Conservation (phyloP, 257 asterid species). For the Rauvolfia tetraphylla region DNA sequence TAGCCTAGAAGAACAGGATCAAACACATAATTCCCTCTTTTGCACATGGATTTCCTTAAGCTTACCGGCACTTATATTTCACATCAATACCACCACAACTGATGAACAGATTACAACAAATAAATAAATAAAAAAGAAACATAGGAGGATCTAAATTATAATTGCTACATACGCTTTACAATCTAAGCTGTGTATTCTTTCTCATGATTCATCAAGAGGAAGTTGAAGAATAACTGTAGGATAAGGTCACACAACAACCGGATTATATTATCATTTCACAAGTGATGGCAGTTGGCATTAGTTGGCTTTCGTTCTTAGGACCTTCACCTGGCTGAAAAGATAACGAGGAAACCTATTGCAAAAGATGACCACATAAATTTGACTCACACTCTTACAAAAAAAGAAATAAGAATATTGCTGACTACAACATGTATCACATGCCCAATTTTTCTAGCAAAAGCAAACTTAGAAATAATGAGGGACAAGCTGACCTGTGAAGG, state of each 20-base stretch:
- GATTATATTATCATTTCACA: neutral
- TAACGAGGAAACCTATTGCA: neutral
- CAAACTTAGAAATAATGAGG: neutral
- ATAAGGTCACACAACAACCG: neutral
- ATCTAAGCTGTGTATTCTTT: neutral
- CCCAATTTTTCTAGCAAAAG: neutral
- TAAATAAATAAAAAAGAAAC: too few relatives aligned
- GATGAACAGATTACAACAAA: too few relatives aligned
- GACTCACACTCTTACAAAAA: too few relatives aligned
- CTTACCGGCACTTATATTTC: neutral
- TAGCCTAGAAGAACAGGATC: neutral
- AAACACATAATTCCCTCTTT: neutral
- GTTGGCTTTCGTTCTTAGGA: neutral
- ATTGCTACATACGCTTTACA: neutral
- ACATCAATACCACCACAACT: too few relatives aligned
- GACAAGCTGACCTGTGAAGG: constrained; percentile 57
- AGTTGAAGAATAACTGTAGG: neutral
- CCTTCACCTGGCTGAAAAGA: neutral
- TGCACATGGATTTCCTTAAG: neutral
- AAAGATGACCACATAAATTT: neutral
- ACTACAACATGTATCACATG: too few relatives aligned
- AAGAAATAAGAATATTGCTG: too few relatives aligned
- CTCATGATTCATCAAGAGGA: neutral
- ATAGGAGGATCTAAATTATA: too few relatives aligned
- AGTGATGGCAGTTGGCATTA: neutral